Evolutionary conservation across 78 protist genomes (phyloP), one percentile per base, ranked within the genome.

Genomic region (Polysphondylium violaceum): DNA sequence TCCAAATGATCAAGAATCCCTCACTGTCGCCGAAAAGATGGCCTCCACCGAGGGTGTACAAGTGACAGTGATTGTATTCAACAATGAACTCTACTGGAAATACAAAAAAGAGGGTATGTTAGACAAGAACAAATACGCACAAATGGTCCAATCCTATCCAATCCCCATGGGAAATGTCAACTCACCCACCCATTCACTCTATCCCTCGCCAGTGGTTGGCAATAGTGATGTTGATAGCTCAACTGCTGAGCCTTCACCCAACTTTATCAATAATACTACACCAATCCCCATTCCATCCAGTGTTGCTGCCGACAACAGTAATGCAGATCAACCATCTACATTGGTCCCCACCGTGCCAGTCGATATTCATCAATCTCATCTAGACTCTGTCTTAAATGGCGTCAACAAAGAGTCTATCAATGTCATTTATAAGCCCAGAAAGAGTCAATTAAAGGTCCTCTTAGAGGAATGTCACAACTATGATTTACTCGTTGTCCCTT

Each of bases 351-450:
- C 68, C 31, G 27, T 6, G 7, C 4, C 51, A 43, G 19, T 61
- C 3, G 35, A 76, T 27, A 35, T 68, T 44, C 25, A 47, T 25
- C 61, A 65, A 64, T 47, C 89, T 51, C 89, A 81, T 56, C 25
- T 81, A n/a, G 78, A 81, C 3, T 19, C 27, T 3, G 68, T 81
- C 3, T 9, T 81, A 17, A 17, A 68, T 55, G 89, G 77, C 23
- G 68, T 68, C 33, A 81, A 81, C 43, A 25, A 19, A 29, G 21
- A 33, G 9, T 65, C 63, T 4, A 59, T 81, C 9, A 23, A 7
- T 27, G 89, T 81, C 4, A 50, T 81, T 21, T 81, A 81, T 59
- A 81, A 81, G 56, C 76, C 89, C 47, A 60, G 36, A 27, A 69
- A 71, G 23, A 36, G 63, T n/a, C 29, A 63, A 36, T 43, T 65